These are phyloP conservation scores for Candida gigantensis DNA, from an alignment of 1,139 yeast species.

Conservation along the genomic window DNA sequence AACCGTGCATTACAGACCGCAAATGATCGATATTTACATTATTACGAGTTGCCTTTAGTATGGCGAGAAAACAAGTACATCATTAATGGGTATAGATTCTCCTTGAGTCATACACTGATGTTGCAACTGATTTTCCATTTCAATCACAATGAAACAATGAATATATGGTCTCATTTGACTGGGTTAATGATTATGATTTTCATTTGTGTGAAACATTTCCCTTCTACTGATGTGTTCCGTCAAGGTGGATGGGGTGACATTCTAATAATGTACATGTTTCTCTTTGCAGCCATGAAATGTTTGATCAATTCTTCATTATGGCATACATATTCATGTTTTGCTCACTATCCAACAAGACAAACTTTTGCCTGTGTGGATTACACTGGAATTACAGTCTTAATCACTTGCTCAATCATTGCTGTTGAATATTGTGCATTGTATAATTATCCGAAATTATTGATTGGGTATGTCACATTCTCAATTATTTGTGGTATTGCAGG, in stretches of 20 bases:
- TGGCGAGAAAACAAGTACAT: slow-evolving; percentile 94
- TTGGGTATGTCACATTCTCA: slow-evolving; percentile 60
- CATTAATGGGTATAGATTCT: slow-evolving; percentile 81
- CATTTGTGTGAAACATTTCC: slow-evolving; percentile 62
- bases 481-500: slow-evolving; percentile 70
- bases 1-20: slow-evolving; percentile 62
- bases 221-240: slow-evolving; percentile 47
- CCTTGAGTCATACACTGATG: slow-evolving; percentile 62
- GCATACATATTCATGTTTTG: slow-evolving; percentile 90
- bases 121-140: slow-evolving; percentile 54
- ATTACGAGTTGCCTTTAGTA: slow-evolving; percentile 84
- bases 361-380: slow-evolving; percentile 92
- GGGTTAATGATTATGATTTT: slow-evolving; percentile 66
- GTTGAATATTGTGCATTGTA: slow-evolving; percentile 81
- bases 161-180: slow-evolving; percentile 88
- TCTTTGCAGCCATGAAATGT: slow-evolving; percentile 75
- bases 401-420: slow-evolving; percentile 86
- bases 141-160: slow-evolving; percentile 84
- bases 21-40: slow-evolving; percentile 59
- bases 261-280: slow-evolving; percentile 59
- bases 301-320: slow-evolving; percentile 76
- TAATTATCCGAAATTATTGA: slow-evolving; percentile 53
- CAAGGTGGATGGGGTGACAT: slow-evolving; percentile 49
- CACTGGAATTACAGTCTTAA: slow-evolving; percentile 87
- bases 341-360: slow-evolving; percentile 61